Evolutionary conservation across 495 filamentous ascomycete species (phyloP).

Genomic region (Glonium stellatum): DNA sequence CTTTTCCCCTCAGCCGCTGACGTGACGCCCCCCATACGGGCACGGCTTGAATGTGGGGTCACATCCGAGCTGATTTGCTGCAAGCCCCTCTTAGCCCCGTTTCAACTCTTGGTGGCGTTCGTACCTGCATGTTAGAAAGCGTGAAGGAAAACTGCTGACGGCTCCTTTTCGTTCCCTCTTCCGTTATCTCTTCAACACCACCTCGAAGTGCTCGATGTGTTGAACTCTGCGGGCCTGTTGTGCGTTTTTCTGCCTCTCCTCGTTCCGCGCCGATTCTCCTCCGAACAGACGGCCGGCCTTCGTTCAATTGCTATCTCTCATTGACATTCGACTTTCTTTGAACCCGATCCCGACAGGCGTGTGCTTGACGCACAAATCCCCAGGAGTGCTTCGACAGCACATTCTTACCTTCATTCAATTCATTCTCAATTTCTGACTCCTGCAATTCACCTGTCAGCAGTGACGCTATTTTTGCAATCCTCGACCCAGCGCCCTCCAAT

Average conservation of each 20-base stretch:
- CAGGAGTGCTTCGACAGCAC: not conserved
- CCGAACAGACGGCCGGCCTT: conserved; percentile 19
- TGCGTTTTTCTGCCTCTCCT: conserved; percentile 3
- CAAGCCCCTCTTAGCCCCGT: not conserved
- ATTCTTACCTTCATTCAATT: not conserved
- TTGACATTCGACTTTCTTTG: not conserved
- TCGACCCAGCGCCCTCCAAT: not conserved
- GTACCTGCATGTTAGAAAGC: not conserved
- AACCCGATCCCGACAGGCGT: not conserved
- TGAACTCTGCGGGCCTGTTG: not conserved
- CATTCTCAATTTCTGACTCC: not conserved
- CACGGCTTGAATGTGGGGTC: not conserved
- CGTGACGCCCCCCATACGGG: not conserved
- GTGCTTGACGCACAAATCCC: conserved; percentile 24
- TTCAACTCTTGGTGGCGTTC: not conserved
- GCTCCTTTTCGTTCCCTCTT: conserved; percentile 1
- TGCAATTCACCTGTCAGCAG: not conserved
- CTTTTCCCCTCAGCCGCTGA: not conserved
- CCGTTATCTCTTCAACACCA: not conserved
- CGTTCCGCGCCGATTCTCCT: not conserved
- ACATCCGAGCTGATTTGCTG: not conserved
- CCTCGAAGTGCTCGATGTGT: conserved; percentile 4
- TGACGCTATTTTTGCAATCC: not conserved
- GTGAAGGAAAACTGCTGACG: not conserved
- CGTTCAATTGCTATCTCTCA: conserved; percentile 13